Conservation (phyloP, 164 flowering plant species). For the Taxillus chinensis region DNA sequence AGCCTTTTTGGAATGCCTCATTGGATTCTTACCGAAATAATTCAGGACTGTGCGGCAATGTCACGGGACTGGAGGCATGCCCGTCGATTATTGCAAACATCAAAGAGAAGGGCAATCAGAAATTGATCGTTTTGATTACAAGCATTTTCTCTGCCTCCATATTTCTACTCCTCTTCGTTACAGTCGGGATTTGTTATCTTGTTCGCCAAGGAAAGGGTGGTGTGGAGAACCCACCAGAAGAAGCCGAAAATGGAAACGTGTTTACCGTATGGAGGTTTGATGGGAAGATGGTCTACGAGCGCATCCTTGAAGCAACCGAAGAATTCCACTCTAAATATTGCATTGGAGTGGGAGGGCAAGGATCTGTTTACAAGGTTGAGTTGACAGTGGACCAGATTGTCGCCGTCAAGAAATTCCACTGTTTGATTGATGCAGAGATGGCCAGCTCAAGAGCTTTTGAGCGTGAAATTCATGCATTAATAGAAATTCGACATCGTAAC, state of each 20-base stretch:
- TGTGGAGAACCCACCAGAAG: background rate
- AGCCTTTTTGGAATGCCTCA: background rate
- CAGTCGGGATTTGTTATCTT: background rate
- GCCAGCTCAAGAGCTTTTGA: background rate
- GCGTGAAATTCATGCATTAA: background rate
- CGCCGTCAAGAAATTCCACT: background rate
- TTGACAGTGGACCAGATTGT: background rate
- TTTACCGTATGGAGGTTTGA: background rate
- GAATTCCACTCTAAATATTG: background rate
- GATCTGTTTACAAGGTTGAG: background rate
- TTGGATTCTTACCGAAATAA: background rate
- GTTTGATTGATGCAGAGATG: background rate
- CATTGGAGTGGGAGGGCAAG: background rate
- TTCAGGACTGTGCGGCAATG: background rate
- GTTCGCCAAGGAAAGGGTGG: background rate
- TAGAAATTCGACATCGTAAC: background rate
- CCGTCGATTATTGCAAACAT: background rate
- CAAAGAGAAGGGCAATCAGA: background rate
- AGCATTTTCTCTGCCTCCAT: background rate
- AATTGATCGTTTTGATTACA: background rate
- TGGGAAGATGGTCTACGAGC: background rate
- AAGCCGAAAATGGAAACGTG: background rate
- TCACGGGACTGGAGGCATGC: background rate
- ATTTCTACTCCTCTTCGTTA: background rate
- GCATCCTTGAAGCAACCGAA: background rate